These are phyloP conservation scores for Astragalus glycyphyllos DNA, from an alignment of 306 rosid genomes.

Conservation along the genomic window DNA sequence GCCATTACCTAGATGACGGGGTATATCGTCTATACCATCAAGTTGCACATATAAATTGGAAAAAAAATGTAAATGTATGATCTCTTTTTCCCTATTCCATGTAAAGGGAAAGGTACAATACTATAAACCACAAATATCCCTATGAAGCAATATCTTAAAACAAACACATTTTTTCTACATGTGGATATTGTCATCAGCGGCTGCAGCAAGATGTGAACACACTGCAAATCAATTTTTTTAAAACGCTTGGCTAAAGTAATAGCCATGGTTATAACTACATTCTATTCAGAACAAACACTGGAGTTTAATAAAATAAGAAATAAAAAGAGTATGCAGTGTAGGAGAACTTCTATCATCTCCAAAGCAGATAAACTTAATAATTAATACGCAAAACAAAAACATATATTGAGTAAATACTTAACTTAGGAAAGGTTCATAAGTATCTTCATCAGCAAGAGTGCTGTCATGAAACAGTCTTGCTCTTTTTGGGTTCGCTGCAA, in stretches of 20 bases:
- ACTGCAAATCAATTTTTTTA: neutral
- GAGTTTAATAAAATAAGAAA: constrained; percentile 3
- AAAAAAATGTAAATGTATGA: constrained; percentile 1
- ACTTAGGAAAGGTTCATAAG: constrained; percentile 93
- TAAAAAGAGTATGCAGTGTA: neutral
- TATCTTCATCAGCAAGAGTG: constrained; percentile 72
- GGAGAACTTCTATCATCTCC: constrained; percentile 8
- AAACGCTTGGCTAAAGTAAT: constrained; percentile 9
- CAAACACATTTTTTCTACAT: neutral
- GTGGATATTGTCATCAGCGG: constrained; percentile 6
- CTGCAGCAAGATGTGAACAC: constrained; percentile 11
- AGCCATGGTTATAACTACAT: constrained; percentile 8
- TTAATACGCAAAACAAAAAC: constrained; percentile 31
- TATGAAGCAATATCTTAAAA: constrained; percentile 1
- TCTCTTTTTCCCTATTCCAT: constrained; percentile 7
- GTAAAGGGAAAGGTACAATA: neutral
- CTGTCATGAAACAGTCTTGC: constrained; percentile 89
- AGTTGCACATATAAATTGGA: constrained; percentile 16
- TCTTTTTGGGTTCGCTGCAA: constrained; percentile 87
- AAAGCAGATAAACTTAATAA: constrained; percentile 13
- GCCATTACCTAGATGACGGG: constrained; percentile 8
- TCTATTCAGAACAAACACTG: neutral
- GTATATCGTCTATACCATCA: neutral
- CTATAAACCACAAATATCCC: constrained; percentile 18
- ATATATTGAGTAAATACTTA: constrained; percentile 50